Evolutionary conservation across 2,329 filamentous ascomycete species (phyloP).

Genomic region (Pseudocercospora macadamiae): DNA sequence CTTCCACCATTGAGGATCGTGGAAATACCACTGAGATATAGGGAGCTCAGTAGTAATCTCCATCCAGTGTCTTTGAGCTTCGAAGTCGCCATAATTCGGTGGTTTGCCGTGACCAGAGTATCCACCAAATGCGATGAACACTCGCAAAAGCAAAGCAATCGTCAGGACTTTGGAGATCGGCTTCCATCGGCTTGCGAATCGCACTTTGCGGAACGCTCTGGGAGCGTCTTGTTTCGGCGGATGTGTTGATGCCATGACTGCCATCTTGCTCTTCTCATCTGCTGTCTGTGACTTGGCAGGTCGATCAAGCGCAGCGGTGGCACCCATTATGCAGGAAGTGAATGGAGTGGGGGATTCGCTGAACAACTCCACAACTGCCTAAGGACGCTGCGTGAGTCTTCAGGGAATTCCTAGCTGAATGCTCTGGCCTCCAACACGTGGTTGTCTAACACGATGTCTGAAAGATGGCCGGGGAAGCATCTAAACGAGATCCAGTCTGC

Average conservation of each 20-base stretch:
- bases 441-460: no score
- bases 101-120: constrained; percentile 85
- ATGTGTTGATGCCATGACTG: background rate
- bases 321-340: background rate
- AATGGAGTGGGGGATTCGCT: no score
- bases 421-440: background rate
- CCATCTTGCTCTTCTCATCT: background rate
- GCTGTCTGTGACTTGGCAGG: background rate
- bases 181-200: background rate
- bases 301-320: background rate
- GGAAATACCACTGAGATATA: constrained; percentile 93
- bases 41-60: constrained; percentile 88
- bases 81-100: constrained; percentile 94
- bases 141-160: constrained; percentile 70
- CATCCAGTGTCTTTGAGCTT: constrained; percentile 99
- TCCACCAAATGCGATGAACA: constrained; percentile 88
- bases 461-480: no score
- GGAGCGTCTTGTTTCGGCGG: no score
- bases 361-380: no score
- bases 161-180: background rate
- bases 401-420: no score
- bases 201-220: background rate
- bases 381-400: no score
- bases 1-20: constrained; percentile 95
- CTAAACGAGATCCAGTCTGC: background rate